Conservation (phyloP, 371 early-diverging fungal species). For the Mortierella polycephala region DNA sequence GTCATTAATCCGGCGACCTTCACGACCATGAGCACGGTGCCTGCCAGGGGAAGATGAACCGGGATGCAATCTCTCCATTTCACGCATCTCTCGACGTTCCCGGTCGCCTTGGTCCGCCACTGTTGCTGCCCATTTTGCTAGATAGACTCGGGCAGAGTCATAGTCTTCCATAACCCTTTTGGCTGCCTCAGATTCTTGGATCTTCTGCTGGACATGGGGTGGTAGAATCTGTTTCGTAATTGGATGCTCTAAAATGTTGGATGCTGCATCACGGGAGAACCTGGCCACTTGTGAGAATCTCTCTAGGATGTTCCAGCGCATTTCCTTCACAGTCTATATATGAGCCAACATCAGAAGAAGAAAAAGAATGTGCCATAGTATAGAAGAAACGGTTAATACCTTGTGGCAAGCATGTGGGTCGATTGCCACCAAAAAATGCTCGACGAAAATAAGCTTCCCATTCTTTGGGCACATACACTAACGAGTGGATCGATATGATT, state of each 20-base stretch:
- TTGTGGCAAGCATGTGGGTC: too few species aligned
- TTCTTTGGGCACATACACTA: slow-evolving; percentile 16
- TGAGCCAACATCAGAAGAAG: background rate
- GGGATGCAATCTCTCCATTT: slow-evolving; percentile 51
- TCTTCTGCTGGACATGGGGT: slow-evolving; percentile 69
- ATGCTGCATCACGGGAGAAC: slow-evolving; percentile 78
- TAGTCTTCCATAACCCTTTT: slow-evolving; percentile 75
- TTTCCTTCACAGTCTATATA: slow-evolving; percentile 71
- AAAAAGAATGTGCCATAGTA: too few species aligned
- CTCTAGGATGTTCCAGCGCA: slow-evolving; percentile 85
- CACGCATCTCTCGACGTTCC: slow-evolving; percentile 57
- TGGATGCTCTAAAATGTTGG: slow-evolving; percentile 81
- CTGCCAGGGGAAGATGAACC: slow-evolving; percentile 19
- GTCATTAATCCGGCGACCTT: slow-evolving; percentile 34
- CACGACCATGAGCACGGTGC: slow-evolving; percentile 33
- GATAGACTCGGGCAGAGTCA: slow-evolving; percentile 80
- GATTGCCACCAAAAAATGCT: background rate
- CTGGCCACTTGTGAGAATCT: slow-evolving; percentile 86
- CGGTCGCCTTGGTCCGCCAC: slow-evolving; percentile 57
- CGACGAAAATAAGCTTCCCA: background rate
- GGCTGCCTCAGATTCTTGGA: slow-evolving; percentile 62
- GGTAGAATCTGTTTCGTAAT: slow-evolving; percentile 83
- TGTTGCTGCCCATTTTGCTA: slow-evolving; percentile 83
- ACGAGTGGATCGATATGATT: slow-evolving; percentile 62
- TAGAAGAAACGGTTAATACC: too few species aligned